These are phyloP conservation scores for Ascochyta pisi DNA, from an alignment of 2,329 filamentous ascomycete species.

Conservation along the genomic window DNA sequence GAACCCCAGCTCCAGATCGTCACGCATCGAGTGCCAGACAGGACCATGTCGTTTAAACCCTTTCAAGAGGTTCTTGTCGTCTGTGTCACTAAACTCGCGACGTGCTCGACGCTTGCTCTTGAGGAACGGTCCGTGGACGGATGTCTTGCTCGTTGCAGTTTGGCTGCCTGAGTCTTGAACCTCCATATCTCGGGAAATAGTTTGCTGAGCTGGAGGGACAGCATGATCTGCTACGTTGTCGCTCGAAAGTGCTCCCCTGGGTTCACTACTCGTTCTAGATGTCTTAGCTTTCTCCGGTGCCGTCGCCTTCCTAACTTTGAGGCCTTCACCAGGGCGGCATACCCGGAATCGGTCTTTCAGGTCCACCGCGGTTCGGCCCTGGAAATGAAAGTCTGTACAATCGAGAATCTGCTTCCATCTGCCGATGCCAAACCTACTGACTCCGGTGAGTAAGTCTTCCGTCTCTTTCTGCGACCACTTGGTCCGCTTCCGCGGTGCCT, in stretches of 20 bases:
- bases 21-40: constrained; percentile 65
- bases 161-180: background rate
- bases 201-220: background rate
- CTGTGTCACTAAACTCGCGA: constrained; percentile 61
- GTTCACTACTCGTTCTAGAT: background rate
- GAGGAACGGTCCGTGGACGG: constrained; percentile 58
- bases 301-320: constrained; percentile 31
- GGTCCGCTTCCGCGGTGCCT: constrained; percentile 61
- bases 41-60: constrained; percentile 67
- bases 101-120: constrained; percentile 61
- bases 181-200: background rate
- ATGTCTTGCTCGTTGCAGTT: constrained; percentile 48
- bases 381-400: constrained; percentile 63
- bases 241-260: background rate
- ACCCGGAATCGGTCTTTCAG: constrained; percentile 68
- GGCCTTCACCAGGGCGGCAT: constrained; percentile 55
- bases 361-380: constrained; percentile 66
- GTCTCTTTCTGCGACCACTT: constrained; percentile 71
- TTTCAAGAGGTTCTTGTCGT: constrained; percentile 65
- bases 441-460: constrained; percentile 62
- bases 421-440: constrained; percentile 67
- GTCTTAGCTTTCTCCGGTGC: constrained; percentile 45
- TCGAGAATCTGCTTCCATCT: constrained; percentile 70
- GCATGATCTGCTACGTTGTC: background rate
- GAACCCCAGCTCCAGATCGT: constrained; percentile 61